Percentiles rank a stretch among this genome's conserved stretches.
Evolutionary conservation across 495 filamentous ascomycete species (phyloP).

Genomic region (Penicillium salamii): DNA sequence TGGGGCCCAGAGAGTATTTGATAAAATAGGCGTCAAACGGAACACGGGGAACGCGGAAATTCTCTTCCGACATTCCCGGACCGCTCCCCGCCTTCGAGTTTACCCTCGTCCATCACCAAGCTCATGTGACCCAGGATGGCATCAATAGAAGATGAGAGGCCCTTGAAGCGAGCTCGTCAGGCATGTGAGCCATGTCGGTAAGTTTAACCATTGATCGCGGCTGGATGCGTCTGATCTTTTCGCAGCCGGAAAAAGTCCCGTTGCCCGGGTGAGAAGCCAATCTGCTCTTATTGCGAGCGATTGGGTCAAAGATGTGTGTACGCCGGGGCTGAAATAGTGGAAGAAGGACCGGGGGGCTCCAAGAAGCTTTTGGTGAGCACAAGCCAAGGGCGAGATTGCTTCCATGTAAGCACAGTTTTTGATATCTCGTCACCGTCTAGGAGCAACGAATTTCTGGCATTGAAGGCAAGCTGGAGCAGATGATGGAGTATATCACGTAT

Average conservation of each 20-base stretch:
- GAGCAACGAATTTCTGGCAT: slow-evolving; percentile 36
- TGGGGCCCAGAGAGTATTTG: too few species aligned
- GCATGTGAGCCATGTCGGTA: slow-evolving; percentile 46
- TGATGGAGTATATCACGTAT: slow-evolving; percentile 26
- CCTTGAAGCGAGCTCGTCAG: slow-evolving; percentile 37
- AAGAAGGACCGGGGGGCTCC: slow-evolving; percentile 17
- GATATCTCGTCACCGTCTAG: slow-evolving; percentile 10
- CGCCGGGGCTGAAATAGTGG: slow-evolving; percentile 20
- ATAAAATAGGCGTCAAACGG: too few species aligned
- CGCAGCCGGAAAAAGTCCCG: slow-evolving; percentile 41
- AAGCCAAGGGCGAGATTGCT: background rate
- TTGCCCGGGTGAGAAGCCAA: slow-evolving; percentile 42
- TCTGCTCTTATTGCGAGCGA: slow-evolving; percentile 40
- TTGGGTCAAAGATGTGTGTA: slow-evolving; percentile 41
- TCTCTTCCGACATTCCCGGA: background rate
- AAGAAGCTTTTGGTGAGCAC: slow-evolving; percentile 14
- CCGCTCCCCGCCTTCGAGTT: background rate
- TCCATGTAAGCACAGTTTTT: too few species aligned
- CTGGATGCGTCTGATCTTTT: background rate
- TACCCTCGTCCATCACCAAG: background rate
- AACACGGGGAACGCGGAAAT: too few species aligned
- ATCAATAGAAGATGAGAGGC: slow-evolving; percentile 25
- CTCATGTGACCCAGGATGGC: background rate
- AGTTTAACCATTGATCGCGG: background rate
- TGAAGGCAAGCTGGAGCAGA: slow-evolving; percentile 35